Evolutionary conservation across 495 filamentous ascomycete genomes (phyloP), one percentile per base, ranked within the genome.

Genomic region (Aspergillus saccharolyticus): DNA sequence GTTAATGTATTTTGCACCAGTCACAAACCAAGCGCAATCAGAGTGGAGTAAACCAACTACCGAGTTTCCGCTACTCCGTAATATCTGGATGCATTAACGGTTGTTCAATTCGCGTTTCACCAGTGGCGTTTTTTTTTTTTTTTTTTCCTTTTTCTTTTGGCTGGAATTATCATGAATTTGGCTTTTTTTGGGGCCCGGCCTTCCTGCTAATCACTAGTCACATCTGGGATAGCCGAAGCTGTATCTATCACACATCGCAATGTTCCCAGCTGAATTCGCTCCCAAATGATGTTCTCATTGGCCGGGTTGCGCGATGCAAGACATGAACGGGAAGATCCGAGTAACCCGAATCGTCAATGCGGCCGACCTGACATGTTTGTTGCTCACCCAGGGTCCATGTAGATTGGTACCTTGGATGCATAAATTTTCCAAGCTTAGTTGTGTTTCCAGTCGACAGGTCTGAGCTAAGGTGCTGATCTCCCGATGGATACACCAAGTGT

Each of bases 291-390:
- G 28, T 15, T 47, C 53, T 52, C 49, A 57, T 53, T 58, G 45
- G 55, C 42, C 54, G 48, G 42, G 43, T 19, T 44, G 52, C 45
- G 56, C 49, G 33, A 62, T 59, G 60, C 63, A 62, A 62, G 63
- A 62, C 63, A 65, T 65, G 25, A 46, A 62, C 63, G 63, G 63
- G 54, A 62, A 58, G 52, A 65, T 62, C 63, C 63, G 63, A 62
- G 56, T 50, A 59, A 58, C 57, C 45, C 48, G 55, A 55, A 49
- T 44, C 43, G 51, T 42, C 45, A 28, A 52, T 52, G 55, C 24
- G 42, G 39, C 47, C 42, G 57, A 62, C 48, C 58, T 62, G 63
- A 60, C 60, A 65, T 57, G 60, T 65, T 65, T 53, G 59, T 52
- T 59, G 25, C 25, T 9, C 55, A 57, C 62, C n/a, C 57, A 53